Base-by-base conservation (phyloP, 192 early-diverging fungal genomes). In the Podila epigama region DNA sequence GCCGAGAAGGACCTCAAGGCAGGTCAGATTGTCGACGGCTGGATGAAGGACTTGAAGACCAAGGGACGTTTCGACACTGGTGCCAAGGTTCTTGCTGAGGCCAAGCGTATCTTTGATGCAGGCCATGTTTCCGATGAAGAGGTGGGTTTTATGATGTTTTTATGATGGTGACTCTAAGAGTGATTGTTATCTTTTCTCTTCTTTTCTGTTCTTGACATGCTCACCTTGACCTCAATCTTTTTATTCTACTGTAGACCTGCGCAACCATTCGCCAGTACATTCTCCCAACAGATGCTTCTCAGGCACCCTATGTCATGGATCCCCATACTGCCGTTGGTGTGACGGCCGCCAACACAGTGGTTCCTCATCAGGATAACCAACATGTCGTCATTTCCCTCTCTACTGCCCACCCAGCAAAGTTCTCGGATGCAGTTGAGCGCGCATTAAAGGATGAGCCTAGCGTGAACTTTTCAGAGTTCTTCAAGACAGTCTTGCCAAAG, bases 261-360 rank as follows among this genome's bases (percentile, higher is more conserved):
- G 85, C 88, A 27, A 89, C 91, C 35, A 98, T 98, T 40, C 70
- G 65, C 39, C 81, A 79, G 16, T 93, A 91, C 83, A 85, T 92
- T 71, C 64, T 73, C 68, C 82, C 90, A 18, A 58, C 67, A 16
- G 60, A 84, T 11, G 59, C 79, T 9, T 55, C 81, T 10, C 68
- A 78, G n/a, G 58, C 73, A 31, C 56, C 83, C 1, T 98, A 99
- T 51, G 75, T 97, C 36, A 84, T 99, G 50, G 96, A 98, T 67
- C 97, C 97, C 27, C 97, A 99, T 64, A 99, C 96, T 2, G 96
- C 97, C 6, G 95, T 99, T 53, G 97, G 96, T 67, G 91, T 99
- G 29, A 84, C 85, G 36, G 92, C 94, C 11, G 93, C 94, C 8
- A 94, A 97, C 59, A 69, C 58, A 3, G 48, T 53, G 6, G 36